These are phyloP conservation scores for Leccinum solheimii DNA, from an alignment of 1,284 basidiomycete genomes.

Conservation along the genomic window DNA sequence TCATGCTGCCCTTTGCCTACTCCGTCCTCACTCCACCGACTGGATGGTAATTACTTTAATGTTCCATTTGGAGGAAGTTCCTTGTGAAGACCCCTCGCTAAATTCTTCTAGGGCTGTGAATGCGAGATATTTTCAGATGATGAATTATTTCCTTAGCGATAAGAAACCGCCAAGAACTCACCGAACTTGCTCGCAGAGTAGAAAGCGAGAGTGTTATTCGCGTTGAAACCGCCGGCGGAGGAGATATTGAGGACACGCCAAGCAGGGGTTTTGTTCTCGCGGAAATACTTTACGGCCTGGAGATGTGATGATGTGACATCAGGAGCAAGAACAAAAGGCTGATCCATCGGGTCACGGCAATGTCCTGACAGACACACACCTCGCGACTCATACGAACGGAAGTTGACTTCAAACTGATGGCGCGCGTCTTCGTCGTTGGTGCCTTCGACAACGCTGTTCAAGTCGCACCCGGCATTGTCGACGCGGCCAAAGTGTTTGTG, in stretches of 20 bases:
- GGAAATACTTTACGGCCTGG: slow-evolving; percentile 28
- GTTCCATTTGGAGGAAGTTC: slow-evolving; percentile 26
- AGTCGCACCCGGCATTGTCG: slow-evolving; percentile 40
- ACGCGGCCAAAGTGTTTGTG: slow-evolving; percentile 39
- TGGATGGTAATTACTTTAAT: slow-evolving; percentile 23
- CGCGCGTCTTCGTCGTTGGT: slow-evolving; percentile 32
- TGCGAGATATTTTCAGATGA: not conserved
- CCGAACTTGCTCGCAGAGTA: slow-evolving; percentile 29
- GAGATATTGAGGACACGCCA: slow-evolving; percentile 27
- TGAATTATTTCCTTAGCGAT: too few species aligned
- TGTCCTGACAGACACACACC: slow-evolving; percentile 1
- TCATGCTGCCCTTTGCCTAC: slow-evolving; percentile 24
- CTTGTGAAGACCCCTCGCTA: slow-evolving; percentile 22
- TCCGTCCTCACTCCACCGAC: slow-evolving; percentile 26
- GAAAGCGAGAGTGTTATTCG: slow-evolving; percentile 18
- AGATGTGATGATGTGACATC: not conserved
- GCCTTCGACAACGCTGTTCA: slow-evolving; percentile 28
- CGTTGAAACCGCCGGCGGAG: slow-evolving; percentile 20
- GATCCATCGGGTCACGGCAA: not conserved
- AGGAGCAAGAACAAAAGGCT: not conserved
- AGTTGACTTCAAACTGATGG: slow-evolving; percentile 39
- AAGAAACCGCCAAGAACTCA: not conserved
- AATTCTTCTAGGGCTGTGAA: slow-evolving; percentile 25
- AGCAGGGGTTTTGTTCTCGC: slow-evolving; percentile 19
- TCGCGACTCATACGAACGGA: slow-evolving; percentile 34